Evolutionary conservation across 2,329 filamentous ascomycete genomes (phyloP), one percentile per base, ranked within the genome.

Genomic region (Lithohypha guttulata): DNA sequence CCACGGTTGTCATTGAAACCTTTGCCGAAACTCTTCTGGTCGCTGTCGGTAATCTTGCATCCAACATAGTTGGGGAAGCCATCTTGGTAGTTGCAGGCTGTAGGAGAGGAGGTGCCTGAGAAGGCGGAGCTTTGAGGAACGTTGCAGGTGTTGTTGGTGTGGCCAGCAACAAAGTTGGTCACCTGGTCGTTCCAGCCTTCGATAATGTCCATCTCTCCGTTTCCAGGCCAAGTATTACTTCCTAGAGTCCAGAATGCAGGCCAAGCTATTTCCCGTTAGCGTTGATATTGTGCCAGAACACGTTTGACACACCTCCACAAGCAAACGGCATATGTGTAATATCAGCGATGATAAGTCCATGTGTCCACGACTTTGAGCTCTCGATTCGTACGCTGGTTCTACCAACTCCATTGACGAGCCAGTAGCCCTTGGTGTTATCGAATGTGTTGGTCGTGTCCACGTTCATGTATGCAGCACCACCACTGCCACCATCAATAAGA

Each of bases 201-300:
- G 46, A 71, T 66, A 37, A 72, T 64, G 50, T 72, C 69, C 37
- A 72, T 69, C 56, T 69, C 65, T 9, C 65, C 65, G 30, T 59
- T 55, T 2, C 50, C 34, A 0, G 64, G 64, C 64, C 64, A 68
- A 6, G 28, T 36, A 57, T 61, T 3, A 59, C 59, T 64, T 59
- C 67, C 44, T n/a, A n/a, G n/a, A n/a, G n/a, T n/a, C n/a, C n/a
- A n/a, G 60, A 47, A 45, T 47, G 45, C 49, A 29, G 45, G n/a
- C 27, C 27, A 29, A 13, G n/a, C 30, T 21, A 18, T 5, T 17
- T 13, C 6, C 14, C 15, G 30, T 33, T 13, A 33, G 30, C 30
- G 17, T 31, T 9, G 30, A 33, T 6, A 33, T 6, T 6, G 7
- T 6, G 17, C 11, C n/a, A 6, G 27, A 5, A 11, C 7, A 17